These are phyloP conservation scores for Chrysoporthe austroafricana DNA, from an alignment of 2,329 filamentous ascomycete genomes.

Conservation along the genomic window DNA sequence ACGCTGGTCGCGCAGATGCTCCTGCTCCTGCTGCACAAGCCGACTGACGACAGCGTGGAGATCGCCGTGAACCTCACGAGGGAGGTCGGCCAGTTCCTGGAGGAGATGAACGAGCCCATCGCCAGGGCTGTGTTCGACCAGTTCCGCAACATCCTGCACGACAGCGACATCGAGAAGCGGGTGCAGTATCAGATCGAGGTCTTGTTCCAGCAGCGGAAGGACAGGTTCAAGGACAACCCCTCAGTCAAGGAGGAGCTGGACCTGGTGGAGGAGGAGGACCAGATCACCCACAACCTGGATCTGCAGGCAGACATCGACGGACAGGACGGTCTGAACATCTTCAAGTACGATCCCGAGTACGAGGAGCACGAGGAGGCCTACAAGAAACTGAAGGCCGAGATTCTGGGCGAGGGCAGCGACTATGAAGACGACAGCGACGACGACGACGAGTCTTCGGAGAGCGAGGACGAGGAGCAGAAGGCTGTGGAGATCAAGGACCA, in stretches of 20 bases:
- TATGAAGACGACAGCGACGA: constrained; percentile 71
- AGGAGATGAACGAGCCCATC: constrained; percentile 92
- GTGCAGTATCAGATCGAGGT: constrained; percentile 99
- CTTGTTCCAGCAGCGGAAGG: constrained; percentile 92
- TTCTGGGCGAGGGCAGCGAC: constrained; percentile 89
- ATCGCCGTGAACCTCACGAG: constrained; percentile 93
- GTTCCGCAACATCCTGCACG: constrained; percentile 92
- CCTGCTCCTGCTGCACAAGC: constrained; percentile 88
- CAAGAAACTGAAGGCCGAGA: constrained; percentile 85
- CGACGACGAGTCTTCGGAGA: constrained; percentile 71
- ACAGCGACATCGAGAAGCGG: constrained; percentile 95
- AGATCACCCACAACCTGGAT: constrained; percentile 86
- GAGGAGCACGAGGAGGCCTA: constrained; percentile 92
- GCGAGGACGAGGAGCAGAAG: constrained; percentile 77
- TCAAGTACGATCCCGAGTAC: constrained; percentile 90
- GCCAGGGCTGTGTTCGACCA: constrained; percentile 92
- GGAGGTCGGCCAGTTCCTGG: constrained; percentile 90
- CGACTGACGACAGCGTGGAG: constrained; percentile 96
- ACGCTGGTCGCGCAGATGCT: constrained; percentile 92
- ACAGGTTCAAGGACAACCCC: constrained; percentile 94
- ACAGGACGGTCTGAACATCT: constrained; percentile 89
- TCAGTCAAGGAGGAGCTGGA: constrained; percentile 91
- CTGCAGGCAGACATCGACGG: constrained; percentile 84
- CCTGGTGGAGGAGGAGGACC: constrained; percentile 95
- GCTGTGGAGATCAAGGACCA: constrained; percentile 97